Evolutionary conservation across 257 asterid species (phyloP), one percentile per base, ranked within the genome.

Genomic region (Verbascum thapsus): DNA sequence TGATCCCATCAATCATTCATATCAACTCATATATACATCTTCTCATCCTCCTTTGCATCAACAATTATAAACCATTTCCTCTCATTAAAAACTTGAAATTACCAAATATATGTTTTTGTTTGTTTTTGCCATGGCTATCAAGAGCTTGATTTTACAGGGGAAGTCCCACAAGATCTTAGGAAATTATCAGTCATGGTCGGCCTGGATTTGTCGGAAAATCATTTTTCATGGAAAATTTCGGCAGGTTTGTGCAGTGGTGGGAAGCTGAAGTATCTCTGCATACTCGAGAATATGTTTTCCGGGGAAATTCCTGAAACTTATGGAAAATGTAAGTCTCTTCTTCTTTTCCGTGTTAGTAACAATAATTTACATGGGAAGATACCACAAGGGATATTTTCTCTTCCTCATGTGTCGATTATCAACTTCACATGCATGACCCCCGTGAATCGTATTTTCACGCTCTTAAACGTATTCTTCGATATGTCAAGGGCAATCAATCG

Each of bases 161-260:
- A 81, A 56, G 72, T 92, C 30, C 97, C 97, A 0, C 74, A 42
- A 22, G 49, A 79, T 57, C 87, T 92, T 10, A 97, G 99, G 22
- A 69, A 56, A 22, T 79, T 78, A 5, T 79, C 97, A 0, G 54
- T 67, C 15, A 41, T 92, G 34, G 80, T 68, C 4, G 96, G 80
- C 10, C n/a, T 92, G 64, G 99, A 92, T 70, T 53, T 92, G 69
- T 86, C 99, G 0, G 99, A 92, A 52, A 92, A 92, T 69, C 81
- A 50, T 20, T 43, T 92, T 10, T 76, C 88, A 0, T 97, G 99
- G 19, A 73, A 64, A 12, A 69, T 94, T 20, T 97, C 99, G 0
- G 80, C 80, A 1, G 81, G 80, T 1, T 59, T 84, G 11, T 94
- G 99, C 76, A 67, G 69, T 11, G 83, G 92, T 15, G 95, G 97